Conservation (phyloP, 495 filamentous ascomycete species). For the Annulohypoxylon maeteangense region DNA sequence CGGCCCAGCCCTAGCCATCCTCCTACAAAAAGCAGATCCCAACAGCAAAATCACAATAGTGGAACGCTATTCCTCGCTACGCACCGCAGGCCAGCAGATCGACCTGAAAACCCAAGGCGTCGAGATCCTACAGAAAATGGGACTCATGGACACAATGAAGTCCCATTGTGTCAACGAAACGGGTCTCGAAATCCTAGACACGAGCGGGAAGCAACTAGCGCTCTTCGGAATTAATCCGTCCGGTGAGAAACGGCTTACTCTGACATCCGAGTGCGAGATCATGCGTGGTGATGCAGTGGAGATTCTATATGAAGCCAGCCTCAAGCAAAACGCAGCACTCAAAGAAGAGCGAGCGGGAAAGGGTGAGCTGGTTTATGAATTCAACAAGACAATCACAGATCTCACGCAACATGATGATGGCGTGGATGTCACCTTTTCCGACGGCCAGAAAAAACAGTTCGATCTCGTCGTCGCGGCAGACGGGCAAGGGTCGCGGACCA, state of each 20-base stretch:
- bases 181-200: constrained; percentile 54
- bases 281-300: constrained; percentile 59
- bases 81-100: constrained; percentile 57
- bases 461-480: constrained; percentile 64
- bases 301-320: constrained; percentile 57
- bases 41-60: constrained; percentile 60
- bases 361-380: constrained; percentile 26
- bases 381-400: constrained; percentile 16
- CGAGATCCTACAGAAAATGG: constrained; percentile 60
- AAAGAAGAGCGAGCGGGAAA: neutral
- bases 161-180: constrained; percentile 50
- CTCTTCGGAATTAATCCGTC: constrained; percentile 50
- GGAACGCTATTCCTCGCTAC: constrained; percentile 58
- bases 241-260: constrained; percentile 50
- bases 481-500: constrained; percentile 56
- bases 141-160: constrained; percentile 56
- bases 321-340: constrained; percentile 51
- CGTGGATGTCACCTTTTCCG: constrained; percentile 43
- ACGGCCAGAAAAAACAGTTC: constrained; percentile 48
- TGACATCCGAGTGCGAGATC: constrained; percentile 65
- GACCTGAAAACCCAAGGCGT: constrained; percentile 60
- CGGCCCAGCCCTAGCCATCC: constrained; percentile 75
- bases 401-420: constrained; percentile 23
- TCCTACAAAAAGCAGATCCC: constrained; percentile 50
- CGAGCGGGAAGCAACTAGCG: constrained; percentile 50